Conservation (phyloP, 2,329 filamentous ascomycete species). For the Talaromyces albobiverticillius region DNA sequence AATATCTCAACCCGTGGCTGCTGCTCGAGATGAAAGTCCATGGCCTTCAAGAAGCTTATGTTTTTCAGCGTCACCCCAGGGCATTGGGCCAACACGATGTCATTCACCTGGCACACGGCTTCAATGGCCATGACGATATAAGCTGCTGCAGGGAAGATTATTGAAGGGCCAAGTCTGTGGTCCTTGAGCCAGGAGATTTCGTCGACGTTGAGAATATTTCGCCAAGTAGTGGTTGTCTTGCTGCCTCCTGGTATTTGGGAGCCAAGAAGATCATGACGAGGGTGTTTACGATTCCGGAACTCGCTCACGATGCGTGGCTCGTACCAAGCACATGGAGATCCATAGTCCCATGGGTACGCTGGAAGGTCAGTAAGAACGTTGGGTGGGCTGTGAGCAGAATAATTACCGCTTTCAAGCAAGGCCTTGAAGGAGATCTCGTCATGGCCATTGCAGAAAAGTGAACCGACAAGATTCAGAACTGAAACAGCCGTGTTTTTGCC, state of each 20-base stretch:
- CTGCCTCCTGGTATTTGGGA: neutral
- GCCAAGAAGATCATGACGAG: conserved; percentile 18
- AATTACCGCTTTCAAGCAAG: too few relatives aligned
- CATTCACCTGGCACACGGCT: conserved; percentile 20
- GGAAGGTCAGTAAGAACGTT: conserved; percentile 15
- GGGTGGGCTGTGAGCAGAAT: too few relatives aligned
- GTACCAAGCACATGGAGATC: conserved; percentile 14
- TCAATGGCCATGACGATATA: conserved; percentile 28
- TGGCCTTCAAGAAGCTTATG: too few relatives aligned
- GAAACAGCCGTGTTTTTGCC: conserved; percentile 29
- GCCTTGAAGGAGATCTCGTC: too few relatives aligned
- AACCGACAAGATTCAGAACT: conserved; percentile 16
- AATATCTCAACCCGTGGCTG: too few relatives aligned
- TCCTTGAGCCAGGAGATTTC: conserved; percentile 23
- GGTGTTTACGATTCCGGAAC: conserved; percentile 13
- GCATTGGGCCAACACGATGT: too few relatives aligned
- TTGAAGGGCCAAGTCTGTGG: conserved; percentile 21
- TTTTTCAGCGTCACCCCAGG: too few relatives aligned
- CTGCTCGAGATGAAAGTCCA: too few relatives aligned
- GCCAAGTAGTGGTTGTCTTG: conserved; percentile 21
- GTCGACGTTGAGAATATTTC: conserved; percentile 19
- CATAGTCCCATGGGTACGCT: conserved; percentile 16
- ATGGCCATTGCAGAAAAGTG: too few relatives aligned
- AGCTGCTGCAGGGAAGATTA: conserved; percentile 31
- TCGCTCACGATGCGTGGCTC: conserved; percentile 11